Conservation (phyloP, 352 stramenopile species). For the Globisporangium apiculatum region DNA sequence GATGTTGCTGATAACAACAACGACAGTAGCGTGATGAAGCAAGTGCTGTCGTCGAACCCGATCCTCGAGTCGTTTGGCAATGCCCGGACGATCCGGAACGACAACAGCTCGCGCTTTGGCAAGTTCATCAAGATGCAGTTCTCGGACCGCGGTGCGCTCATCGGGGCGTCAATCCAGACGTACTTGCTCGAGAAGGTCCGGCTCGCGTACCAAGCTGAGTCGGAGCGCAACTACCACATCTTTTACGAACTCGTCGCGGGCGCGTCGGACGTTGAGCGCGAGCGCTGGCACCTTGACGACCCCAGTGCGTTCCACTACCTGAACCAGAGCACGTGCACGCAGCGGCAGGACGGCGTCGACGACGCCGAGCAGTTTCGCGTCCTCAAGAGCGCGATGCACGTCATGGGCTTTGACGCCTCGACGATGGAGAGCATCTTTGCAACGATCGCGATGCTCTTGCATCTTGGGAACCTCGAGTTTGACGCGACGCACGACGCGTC, state of each 20-base stretch:
- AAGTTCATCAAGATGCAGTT: constrained; percentile 98
- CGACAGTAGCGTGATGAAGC: constrained; percentile 79
- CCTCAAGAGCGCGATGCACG: constrained; percentile 70
- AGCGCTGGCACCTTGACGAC: constrained; percentile 48
- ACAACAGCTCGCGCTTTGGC: constrained; percentile 95
- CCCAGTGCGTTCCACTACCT: constrained; percentile 86
- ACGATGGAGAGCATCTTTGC: constrained; percentile 91
- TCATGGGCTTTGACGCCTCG: constrained; percentile 83
- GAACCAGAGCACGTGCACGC: constrained; percentile 82
- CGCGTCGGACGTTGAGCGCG: constrained; percentile 46
- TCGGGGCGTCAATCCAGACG: constrained; percentile 92
- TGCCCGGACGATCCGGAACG: constrained; percentile 94
- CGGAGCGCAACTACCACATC: constrained; percentile 95
- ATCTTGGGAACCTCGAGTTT: constrained; percentile 94
- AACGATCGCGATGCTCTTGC: constrained; percentile 87
- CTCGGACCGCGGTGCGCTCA: constrained; percentile 53
- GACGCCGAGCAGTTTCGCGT: constrained; percentile 84
- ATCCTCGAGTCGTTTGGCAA: constrained; percentile 99
- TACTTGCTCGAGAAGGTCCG: constrained; percentile 96
- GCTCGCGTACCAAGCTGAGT: constrained; percentile 88
- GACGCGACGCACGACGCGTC: constrained; percentile 52
- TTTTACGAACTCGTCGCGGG: constrained; percentile 93
- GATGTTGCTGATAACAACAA: background rate
- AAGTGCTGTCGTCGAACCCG: constrained; percentile 96
- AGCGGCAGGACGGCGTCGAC: constrained; percentile 85